Conservation (phyloP, 2,329 filamentous ascomycete species). For the Xylariaceae sp. region DNA sequence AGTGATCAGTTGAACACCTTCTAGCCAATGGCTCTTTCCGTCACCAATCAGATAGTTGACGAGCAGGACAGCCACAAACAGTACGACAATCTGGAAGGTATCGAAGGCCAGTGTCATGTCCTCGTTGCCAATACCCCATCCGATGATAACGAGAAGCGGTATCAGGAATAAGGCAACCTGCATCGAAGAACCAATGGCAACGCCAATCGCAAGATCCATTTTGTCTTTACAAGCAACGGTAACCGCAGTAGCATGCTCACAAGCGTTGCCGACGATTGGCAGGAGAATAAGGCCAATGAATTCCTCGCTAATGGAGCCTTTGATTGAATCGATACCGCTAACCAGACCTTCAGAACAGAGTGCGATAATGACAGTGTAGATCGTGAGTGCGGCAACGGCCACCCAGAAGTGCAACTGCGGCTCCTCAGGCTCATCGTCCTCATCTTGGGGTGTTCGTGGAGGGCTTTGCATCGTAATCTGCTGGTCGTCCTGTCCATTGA, state of each 20-base stretch:
- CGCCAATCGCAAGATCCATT: conserved; percentile 78
- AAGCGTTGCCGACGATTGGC: conserved; percentile 79
- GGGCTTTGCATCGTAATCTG: conserved; percentile 44
- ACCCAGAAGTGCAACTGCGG: conserved; percentile 71
- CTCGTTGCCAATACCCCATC: conserved; percentile 68
- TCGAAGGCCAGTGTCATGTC: conserved; percentile 83
- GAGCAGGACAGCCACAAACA: conserved; percentile 79
- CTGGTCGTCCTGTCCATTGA: conserved; percentile 34
- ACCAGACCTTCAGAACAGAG: conserved; percentile 80
- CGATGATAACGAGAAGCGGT: conserved; percentile 70
- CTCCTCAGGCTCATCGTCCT: conserved; percentile 66
- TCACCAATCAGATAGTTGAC: conserved; percentile 85
- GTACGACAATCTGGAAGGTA: conserved; percentile 79
- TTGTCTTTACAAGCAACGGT: conserved; percentile 80
- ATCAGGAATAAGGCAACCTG: conserved; percentile 78
- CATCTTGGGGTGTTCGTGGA: conserved; percentile 35
- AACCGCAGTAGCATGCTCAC: conserved; percentile 77
- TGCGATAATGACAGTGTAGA: conserved; percentile 75
- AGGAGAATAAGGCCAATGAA: conserved; percentile 79
- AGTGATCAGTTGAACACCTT: conserved; percentile 71
- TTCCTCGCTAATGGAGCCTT: conserved; percentile 62
- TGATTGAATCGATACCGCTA: conserved; percentile 66
- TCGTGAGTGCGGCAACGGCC: conserved; percentile 65
- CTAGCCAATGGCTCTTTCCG: conserved; percentile 78
- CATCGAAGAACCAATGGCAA: conserved; percentile 75